phyloP scores from a whole-genome alignment of 768 basidiomycete genomes.

The Amyloporia xantha region DNA sequence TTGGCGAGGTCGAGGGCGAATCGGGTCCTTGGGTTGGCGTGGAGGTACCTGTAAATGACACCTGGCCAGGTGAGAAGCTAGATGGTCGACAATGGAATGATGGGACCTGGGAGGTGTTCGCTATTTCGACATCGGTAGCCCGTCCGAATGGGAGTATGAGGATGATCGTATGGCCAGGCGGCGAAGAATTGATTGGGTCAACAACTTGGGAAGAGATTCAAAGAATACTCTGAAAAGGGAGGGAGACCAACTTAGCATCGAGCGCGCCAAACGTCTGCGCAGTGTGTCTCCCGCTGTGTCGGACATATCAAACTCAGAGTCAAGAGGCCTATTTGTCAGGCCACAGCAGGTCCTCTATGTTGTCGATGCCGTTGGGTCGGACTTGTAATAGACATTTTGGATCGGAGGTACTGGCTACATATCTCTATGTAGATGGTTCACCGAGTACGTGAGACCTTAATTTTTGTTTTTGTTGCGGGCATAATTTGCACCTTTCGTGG shows the following conservation, averaged over 20 bases:
- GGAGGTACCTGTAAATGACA: slow-evolving; percentile 68
- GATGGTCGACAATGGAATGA: slow-evolving; percentile 82
- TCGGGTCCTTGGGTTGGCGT: slow-evolving; percentile 86
- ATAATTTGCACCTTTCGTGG: no score
- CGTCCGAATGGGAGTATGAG: slow-evolving; percentile 61
- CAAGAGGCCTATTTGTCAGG: slow-evolving; percentile 71
- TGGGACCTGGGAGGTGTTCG: slow-evolving; percentile 73
- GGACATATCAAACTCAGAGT: slow-evolving; percentile 54
- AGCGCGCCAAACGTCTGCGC: slow-evolving; percentile 50
- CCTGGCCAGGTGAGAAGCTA: slow-evolving; percentile 42
- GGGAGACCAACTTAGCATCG: slow-evolving; percentile 47
- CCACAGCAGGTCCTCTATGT: slow-evolving; percentile 86
- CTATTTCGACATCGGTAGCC: slow-evolving; percentile 72
- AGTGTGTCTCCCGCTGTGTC: slow-evolving; percentile 63
- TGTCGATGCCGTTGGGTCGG: slow-evolving; percentile 70
- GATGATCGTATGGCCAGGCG: slow-evolving; percentile 39
- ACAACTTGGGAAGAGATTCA: slow-evolving; percentile 28
- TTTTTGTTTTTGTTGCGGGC: neutral
- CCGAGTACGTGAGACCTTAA: neutral
- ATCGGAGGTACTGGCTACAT: no score
- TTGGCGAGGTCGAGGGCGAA: slow-evolving; percentile 81
- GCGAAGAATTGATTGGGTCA: slow-evolving; percentile 28
- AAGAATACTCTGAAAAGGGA: slow-evolving; percentile 41
- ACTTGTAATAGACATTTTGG: slow-evolving; percentile 40
- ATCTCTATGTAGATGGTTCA: no score